Percentiles rank a stretch among this genome's conserved stretches.
phyloP scores from a whole-genome alignment of 1,284 basidiomycete species.

The Rhodotorula sp. region DNA sequence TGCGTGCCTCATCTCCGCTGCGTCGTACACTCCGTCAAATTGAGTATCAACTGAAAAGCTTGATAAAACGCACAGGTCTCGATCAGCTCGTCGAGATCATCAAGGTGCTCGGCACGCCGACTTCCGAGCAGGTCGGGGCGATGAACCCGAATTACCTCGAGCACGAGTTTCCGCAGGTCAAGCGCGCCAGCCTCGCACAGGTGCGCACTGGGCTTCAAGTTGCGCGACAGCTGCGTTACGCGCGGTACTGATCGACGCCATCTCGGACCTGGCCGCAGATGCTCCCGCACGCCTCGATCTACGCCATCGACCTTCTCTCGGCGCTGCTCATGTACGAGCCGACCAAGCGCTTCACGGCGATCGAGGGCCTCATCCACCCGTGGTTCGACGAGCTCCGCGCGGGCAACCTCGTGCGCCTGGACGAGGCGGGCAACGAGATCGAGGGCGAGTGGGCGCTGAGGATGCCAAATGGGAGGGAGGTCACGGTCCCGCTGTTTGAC shows the following conservation, averaged over 20 bases:
- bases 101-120: conserved; percentile 97
- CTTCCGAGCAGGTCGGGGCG: conserved; percentile 93
- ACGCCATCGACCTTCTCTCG: conserved; percentile 91
- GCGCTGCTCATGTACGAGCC: conserved; percentile 97
- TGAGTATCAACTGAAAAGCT: no score
- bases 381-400: conserved; percentile 91
- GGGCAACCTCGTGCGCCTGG: not conserved
- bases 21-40: no score
- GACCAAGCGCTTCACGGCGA: conserved; percentile 78
- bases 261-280: conserved; percentile 54
- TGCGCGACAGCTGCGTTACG: no score
- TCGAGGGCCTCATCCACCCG: conserved; percentile 78
- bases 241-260: no score
- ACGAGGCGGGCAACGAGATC: not conserved
- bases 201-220: conserved; percentile 54
- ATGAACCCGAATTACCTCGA: conserved; percentile 99
- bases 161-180: conserved; percentile 99
- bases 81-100: conserved; percentile 99
- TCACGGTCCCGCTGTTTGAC: conserved; percentile 13
- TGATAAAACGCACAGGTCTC: no score
- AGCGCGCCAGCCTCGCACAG: conserved; percentile 58
- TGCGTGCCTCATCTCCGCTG: not conserved
- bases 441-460: not conserved
- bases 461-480: conserved; percentile 18
- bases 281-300: conserved; percentile 89